Base-by-base conservation (phyloP, 176 grass and related monocot species). In the Eragrostis nindensis region DNA sequence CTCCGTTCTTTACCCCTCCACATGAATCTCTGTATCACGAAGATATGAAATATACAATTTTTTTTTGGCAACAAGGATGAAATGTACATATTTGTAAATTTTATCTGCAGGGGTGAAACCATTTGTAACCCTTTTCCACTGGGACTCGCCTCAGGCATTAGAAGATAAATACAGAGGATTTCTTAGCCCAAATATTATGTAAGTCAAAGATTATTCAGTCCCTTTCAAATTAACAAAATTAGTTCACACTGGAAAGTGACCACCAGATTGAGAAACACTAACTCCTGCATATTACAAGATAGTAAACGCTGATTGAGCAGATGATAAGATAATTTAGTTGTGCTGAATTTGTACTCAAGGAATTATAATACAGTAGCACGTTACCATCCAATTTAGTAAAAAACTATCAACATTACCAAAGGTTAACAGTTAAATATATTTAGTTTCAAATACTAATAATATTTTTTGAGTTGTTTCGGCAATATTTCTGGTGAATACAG, bases 61-160 rank as follows among this genome's bases (percentile, higher is more conserved):
- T 55, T n/a, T 21, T 55, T 12, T 22, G 2, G 36, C 4, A 32
- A 24, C 40, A 7, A 62, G 29, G 45, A 16, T 40, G 19, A 14
- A 13, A 56, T 3, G 39, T 55, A 45, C 32, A 12, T 22, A 38
- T 24, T 4, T 36, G 1, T 36, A 36, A 36, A 36, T 4, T 2
- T 24, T 1, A 46, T 78, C 6, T 75, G 41, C 53, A 95, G 93
- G 89, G 7, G 15, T 92, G 56, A 72, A 83, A 39, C 93, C 93
- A 65, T 92, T 90, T 74, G 87, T 83, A 36, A 95, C 93, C 7
- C 63, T 95, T 43, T 90, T 87, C 55, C 89, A 95, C 25, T 95
- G 89, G 87, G 93, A 95, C 61, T 83, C 74, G 3, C 90, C 90
- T 11, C 93, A 90, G 62, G 84, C 74, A 25, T 68, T 95, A 49